Conservation (phyloP, 495 filamentous ascomycete species). For the Daldinia caldariorum region DNA sequence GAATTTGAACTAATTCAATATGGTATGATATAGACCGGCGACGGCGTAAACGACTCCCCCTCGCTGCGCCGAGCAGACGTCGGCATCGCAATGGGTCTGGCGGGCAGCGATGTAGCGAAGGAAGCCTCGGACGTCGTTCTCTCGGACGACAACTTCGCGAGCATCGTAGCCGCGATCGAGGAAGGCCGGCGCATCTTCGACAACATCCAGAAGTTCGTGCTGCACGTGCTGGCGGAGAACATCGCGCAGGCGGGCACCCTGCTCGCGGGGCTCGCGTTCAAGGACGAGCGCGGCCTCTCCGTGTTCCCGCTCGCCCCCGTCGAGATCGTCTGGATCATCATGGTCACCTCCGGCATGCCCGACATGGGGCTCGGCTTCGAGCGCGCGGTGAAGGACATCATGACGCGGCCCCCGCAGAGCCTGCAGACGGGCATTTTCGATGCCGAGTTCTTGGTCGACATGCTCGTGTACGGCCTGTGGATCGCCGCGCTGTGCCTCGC, state of each 20-base stretch:
- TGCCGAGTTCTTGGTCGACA: slow-evolving; percentile 72
- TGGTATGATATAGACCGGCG: too few relatives aligned
- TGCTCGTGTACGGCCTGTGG: slow-evolving; percentile 75
- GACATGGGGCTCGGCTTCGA: slow-evolving; percentile 83
- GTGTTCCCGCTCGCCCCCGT: slow-evolving; percentile 79
- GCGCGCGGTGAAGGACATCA: slow-evolving; percentile 70
- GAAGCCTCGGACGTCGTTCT: slow-evolving; percentile 81
- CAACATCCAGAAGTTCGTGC: slow-evolving; percentile 81
- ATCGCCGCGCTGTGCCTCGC: slow-evolving; percentile 73
- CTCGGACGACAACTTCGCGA: slow-evolving; percentile 81
- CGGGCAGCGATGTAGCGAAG: slow-evolving; percentile 79
- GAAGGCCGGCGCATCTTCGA: slow-evolving; percentile 79
- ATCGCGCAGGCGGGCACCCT: slow-evolving; percentile 74
- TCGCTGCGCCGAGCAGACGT: slow-evolving; percentile 78
- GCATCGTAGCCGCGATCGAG: slow-evolving; percentile 76
- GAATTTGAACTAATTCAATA: background rate
- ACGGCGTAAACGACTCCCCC: slow-evolving; percentile 83
- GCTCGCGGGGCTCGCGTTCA: slow-evolving; percentile 76
- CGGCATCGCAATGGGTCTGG: slow-evolving; percentile 78
- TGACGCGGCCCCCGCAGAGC: slow-evolving; percentile 71
- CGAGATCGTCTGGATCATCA: slow-evolving; percentile 82
- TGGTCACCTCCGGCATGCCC: slow-evolving; percentile 76
- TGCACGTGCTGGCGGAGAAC: slow-evolving; percentile 78
- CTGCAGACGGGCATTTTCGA: slow-evolving; percentile 76
- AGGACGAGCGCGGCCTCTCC: slow-evolving; percentile 68